Evolutionary conservation across 2,329 filamentous ascomycete genomes (phyloP).

Genomic region (Sarocladium strictum): DNA sequence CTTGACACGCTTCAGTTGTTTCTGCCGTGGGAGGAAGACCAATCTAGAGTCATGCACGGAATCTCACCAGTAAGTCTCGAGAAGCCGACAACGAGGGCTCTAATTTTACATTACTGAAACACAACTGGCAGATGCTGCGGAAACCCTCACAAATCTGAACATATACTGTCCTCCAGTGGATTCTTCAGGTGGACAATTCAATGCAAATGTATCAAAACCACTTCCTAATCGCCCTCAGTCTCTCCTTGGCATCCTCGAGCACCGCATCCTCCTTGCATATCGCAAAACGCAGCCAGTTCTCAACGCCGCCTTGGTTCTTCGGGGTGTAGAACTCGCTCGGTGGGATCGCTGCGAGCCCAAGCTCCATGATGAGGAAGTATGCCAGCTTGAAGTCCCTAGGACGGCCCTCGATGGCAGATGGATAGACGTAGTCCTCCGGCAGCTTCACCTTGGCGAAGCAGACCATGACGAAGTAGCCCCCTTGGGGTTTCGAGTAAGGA

Average conservation of each 20-base stretch:
- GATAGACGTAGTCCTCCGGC: constrained; percentile 73
- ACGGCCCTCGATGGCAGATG: constrained; percentile 47
- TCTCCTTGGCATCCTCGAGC: constrained; percentile 64
- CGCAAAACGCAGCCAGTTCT: constrained; percentile 84
- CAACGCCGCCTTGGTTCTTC: constrained; percentile 67
- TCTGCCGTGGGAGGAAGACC: too few relatives aligned
- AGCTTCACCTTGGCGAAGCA: constrained; percentile 78
- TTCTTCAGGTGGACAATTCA: too few relatives aligned
- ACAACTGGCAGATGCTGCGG: too few relatives aligned
- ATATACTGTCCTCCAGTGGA: too few relatives aligned
- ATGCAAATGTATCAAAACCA: too few relatives aligned
- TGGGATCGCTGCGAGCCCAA: constrained; percentile 88
- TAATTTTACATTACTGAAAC: too few relatives aligned
- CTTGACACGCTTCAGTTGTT: too few relatives aligned
- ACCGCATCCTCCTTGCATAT: constrained; percentile 87
- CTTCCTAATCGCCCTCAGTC: too few relatives aligned
- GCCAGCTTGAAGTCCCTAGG: constrained; percentile 83
- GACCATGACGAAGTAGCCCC: constrained; percentile 86
- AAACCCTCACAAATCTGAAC: too few relatives aligned
- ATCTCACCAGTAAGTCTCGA: too few relatives aligned
- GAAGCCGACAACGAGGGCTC: too few relatives aligned
- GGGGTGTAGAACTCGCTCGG: constrained; percentile 91
- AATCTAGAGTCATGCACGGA: too few relatives aligned
- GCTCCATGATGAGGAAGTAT: constrained; percentile 89
- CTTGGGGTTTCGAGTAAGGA: constrained; percentile 78